Evolutionary conservation across 306 rosid species (phyloP).

Genomic region (Trifolium fragiferum): DNA sequence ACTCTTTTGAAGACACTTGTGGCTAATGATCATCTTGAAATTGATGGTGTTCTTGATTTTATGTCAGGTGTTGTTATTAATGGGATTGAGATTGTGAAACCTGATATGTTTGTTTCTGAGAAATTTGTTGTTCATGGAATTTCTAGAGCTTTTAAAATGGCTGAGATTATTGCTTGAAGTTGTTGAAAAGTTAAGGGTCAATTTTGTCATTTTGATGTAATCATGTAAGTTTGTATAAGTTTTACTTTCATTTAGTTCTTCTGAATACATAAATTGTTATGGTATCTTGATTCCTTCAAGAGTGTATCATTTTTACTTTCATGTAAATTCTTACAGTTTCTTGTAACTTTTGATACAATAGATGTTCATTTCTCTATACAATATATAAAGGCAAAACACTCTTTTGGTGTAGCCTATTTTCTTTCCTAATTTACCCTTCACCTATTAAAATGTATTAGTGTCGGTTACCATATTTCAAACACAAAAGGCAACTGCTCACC

Average conservation of each 20-base stretch:
- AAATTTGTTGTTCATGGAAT: conserved; percentile 76
- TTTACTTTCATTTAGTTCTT: neutral
- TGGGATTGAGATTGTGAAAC: conserved; percentile 64
- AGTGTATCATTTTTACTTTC: no score
- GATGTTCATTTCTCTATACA: no score
- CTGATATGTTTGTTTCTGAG: conserved; percentile 59
- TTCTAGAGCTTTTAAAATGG: conserved; percentile 58
- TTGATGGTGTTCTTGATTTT: conserved; percentile 46
- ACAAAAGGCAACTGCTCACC: no score
- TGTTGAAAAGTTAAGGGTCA: neutral
- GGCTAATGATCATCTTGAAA: conserved; percentile 53
- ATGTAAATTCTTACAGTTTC: no score
- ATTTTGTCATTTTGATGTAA: conserved; percentile 1
- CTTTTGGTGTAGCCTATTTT: no score
- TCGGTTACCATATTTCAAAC: no score
- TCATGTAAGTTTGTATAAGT: conserved; percentile 1
- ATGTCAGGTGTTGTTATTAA: conserved; percentile 49
- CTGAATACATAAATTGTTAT: neutral
- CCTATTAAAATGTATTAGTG: no score
- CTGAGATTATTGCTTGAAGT: conserved; percentile 23
- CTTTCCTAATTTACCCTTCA: no score
- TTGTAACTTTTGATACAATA: no score
- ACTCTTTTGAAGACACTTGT: conserved; percentile 53
- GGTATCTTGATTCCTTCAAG: no score
- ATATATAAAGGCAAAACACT: no score